Percentiles rank a stretch among this genome's conserved stretches.
Evolutionary conservation across 768 basidiomycete species (phyloP).

Genomic region (Macrolepiota albuminosa): DNA sequence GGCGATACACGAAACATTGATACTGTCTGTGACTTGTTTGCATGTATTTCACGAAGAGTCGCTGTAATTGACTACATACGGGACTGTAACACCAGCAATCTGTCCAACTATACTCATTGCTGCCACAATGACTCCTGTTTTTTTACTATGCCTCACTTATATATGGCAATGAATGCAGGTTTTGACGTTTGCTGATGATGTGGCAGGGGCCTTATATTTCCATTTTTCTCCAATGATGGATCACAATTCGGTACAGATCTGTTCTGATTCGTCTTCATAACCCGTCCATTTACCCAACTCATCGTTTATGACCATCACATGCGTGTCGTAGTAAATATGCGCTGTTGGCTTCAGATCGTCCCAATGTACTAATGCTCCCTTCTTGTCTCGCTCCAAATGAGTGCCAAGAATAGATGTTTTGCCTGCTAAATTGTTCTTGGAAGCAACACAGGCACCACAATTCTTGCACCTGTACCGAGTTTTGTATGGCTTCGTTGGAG

Average conservation of each 20-base stretch:
- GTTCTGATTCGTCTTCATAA: slow-evolving; percentile 47
- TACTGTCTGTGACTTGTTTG: slow-evolving; percentile 31
- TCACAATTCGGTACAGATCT: slow-evolving; percentile 17
- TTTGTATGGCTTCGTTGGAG: slow-evolving; percentile 52
- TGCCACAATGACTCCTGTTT: background rate
- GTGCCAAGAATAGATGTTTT: slow-evolving; percentile 58
- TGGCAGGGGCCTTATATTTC: background rate
- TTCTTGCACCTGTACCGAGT: slow-evolving; percentile 56
- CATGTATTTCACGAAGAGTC: slow-evolving; percentile 27
- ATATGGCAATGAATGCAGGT: background rate
- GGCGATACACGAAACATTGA: slow-evolving; percentile 59
- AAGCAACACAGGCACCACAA: slow-evolving; percentile 53
- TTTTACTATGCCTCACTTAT: background rate
- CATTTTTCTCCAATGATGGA: background rate
- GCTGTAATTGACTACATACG: slow-evolving; percentile 11
- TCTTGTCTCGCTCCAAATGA: slow-evolving; percentile 47
- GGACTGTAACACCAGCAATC: slow-evolving; percentile 14
- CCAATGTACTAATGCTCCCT: slow-evolving; percentile 48
- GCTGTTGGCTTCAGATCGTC: slow-evolving; percentile 54
- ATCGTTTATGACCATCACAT: slow-evolving; percentile 53
- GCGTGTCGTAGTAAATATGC: slow-evolving; percentile 65
- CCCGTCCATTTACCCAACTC: slow-evolving; percentile 60
- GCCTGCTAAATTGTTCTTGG: slow-evolving; percentile 42
- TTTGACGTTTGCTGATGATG: background rate
- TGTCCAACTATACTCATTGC: background rate